Evolutionary conservation across 2,329 filamentous ascomycete genomes (phyloP).

Genomic region (Lecanosticta acicola): DNA sequence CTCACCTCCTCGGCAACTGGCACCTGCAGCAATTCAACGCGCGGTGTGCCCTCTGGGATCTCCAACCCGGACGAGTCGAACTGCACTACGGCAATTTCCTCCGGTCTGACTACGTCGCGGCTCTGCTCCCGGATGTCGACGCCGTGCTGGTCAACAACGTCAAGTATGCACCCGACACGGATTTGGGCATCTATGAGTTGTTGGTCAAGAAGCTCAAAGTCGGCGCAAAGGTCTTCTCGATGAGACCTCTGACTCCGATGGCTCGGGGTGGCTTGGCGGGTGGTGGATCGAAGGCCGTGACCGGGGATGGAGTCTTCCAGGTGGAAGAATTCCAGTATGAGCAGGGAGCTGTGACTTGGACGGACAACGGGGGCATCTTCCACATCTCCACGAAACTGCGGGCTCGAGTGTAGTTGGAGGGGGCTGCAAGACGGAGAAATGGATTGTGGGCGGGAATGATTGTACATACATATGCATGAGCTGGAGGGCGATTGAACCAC

Average conservation of each 20-base stretch:
- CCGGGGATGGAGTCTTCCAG: constrained; percentile 63
- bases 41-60: constrained; percentile 78
- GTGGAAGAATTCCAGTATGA: constrained; percentile 66
- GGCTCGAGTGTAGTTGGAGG: background rate
- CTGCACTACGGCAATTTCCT: constrained; percentile 80
- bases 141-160: constrained; percentile 97
- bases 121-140: constrained; percentile 70
- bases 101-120: constrained; percentile 61
- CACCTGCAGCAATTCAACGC: constrained; percentile 76
- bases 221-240: constrained; percentile 78
- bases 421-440: too few species aligned
- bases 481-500: too few species aligned
- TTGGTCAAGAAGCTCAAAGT: constrained; percentile 78
- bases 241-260: constrained; percentile 74
- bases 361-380: constrained; percentile 72
- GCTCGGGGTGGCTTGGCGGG: too few species aligned
- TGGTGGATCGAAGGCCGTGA: constrained; percentile 53
- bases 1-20: constrained; percentile 68
- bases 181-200: constrained; percentile 73
- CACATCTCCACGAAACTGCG: constrained; percentile 67
- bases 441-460: too few species aligned
- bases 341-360: constrained; percentile 76
- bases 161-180: constrained; percentile 80
- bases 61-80: constrained; percentile 70
- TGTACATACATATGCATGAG: too few species aligned